Conservation (phyloP, 768 basidiomycete species). For the Dacryopinax primogenitus region DNA sequence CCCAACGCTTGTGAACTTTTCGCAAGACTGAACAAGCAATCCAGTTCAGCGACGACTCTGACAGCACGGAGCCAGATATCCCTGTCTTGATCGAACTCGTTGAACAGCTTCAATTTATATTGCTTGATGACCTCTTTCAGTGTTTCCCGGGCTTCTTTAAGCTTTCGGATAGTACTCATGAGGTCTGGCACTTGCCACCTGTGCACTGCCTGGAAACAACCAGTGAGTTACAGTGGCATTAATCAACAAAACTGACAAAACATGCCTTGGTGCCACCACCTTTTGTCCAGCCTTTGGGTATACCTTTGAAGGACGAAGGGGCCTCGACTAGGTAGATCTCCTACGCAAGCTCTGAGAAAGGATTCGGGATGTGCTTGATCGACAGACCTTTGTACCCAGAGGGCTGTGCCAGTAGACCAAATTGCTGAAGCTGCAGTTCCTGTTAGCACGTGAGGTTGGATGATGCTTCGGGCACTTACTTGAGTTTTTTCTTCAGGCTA, state of each 20-base stretch:
- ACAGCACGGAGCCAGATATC: conserved; percentile 70
- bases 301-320: conserved; percentile 41
- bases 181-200: conserved; percentile 72
- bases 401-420: conserved; percentile 64
- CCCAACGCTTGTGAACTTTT: conserved; percentile 81
- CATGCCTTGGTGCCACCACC: conserved; percentile 69
- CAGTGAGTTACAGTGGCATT: background rate
- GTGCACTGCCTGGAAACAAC: conserved; percentile 41
- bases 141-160: conserved; percentile 91
- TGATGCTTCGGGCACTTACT: conserved; percentile 32
- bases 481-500: conserved; percentile 51
- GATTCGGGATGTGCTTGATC: background rate
- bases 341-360: conserved; percentile 28
- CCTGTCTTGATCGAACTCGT: conserved; percentile 71
- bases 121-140: conserved; percentile 64
- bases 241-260: conserved; percentile 25
- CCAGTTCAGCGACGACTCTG: conserved; percentile 83
- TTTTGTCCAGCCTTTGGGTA: conserved; percentile 80
- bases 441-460: conserved; percentile 20
- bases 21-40: conserved; percentile 84
- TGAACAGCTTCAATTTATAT: conserved; percentile 67
- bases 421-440: conserved; percentile 31
- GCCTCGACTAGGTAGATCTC: conserved; percentile 87
- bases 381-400: conserved; percentile 59
- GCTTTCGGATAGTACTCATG: conserved; percentile 52